Conservation (phyloP, 352 stramenopile species). For the Lagenidium giganteum region DNA sequence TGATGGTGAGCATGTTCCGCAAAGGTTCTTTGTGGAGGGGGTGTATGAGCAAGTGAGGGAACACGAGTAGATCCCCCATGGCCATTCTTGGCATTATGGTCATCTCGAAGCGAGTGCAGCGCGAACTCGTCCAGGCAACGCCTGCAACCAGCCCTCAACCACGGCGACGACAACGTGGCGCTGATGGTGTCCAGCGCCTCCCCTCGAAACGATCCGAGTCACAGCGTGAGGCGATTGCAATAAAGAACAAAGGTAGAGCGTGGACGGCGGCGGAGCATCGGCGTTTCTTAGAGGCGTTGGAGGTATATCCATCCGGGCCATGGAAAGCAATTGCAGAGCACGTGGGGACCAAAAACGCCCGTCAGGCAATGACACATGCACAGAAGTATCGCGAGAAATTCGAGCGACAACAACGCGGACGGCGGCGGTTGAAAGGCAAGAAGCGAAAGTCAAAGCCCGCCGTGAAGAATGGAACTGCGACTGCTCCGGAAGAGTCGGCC, state of each 20-base stretch:
- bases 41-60: neutral
- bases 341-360: slow-evolving; percentile 23
- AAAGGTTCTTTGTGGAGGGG: slow-evolving; percentile 2
- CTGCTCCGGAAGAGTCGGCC: too few species aligned
- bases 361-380: slow-evolving; percentile 26
- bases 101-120: slow-evolving; percentile 24
- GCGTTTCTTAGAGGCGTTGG: slow-evolving; percentile 24
- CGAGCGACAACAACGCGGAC: slow-evolving; percentile 18
- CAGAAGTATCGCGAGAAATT: slow-evolving; percentile 32
- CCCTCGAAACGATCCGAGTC: slow-evolving; percentile 10
- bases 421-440: slow-evolving; percentile 7
- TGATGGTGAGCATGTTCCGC: too few species aligned
- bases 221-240: slow-evolving; percentile 14
- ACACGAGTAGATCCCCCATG: neutral
- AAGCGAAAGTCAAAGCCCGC: too few species aligned
- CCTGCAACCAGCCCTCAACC: neutral
- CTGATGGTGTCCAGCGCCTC: neutral
- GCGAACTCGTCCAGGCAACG: slow-evolving; percentile 8
- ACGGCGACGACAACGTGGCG: neutral
- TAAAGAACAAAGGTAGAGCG: slow-evolving; percentile 17
- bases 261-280: slow-evolving; percentile 27
- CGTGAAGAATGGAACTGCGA: too few species aligned
- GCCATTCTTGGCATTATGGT: slow-evolving; percentile 15
- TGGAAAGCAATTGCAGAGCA: slow-evolving; percentile 33
- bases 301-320: slow-evolving; percentile 22